A percentile compares a stretch with the other conserved stretches of the same genome.
These are phyloP conservation scores for Adenanthera pavonina DNA, from an alignment of 306 rosid species.

Conservation along the genomic window DNA sequence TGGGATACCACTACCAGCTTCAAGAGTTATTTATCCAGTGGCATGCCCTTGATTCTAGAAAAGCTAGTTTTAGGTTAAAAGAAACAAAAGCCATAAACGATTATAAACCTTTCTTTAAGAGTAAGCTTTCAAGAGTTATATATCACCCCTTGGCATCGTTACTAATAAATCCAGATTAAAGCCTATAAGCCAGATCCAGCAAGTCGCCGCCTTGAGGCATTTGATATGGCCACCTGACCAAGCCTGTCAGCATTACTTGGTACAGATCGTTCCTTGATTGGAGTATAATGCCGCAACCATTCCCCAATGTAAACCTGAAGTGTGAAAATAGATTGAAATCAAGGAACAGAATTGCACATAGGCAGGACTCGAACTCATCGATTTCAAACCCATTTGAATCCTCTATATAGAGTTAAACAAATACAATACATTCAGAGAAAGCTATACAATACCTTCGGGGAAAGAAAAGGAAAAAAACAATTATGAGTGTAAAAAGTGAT, in stretches of 20 bases:
- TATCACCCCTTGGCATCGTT: conserved; percentile 28
- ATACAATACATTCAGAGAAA: too few species aligned
- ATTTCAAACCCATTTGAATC: neutral
- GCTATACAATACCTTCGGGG: neutral
- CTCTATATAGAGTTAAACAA: neutral
- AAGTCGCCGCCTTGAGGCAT: conserved; percentile 79
- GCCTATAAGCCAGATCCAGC: conserved; percentile 64
- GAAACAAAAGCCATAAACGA: conserved; percentile 7
- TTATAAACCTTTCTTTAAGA: neutral
- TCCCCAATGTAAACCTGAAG: conserved; percentile 77
- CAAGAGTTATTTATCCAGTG: neutral
- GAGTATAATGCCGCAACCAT: conserved; percentile 77
- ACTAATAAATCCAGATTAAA: neutral
- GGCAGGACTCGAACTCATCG: neutral
- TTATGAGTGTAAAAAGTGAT: too few species aligned
- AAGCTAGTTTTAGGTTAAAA: neutral
- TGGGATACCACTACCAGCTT: neutral
- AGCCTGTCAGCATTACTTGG: conserved; percentile 63
- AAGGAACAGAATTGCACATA: conserved; percentile 13
- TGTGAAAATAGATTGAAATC: conserved; percentile 21
- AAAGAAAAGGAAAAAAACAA: neutral
- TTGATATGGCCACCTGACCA: conserved; percentile 74
- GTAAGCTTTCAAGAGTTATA: neutral
- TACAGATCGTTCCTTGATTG: conserved; percentile 57
- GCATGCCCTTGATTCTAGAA: neutral